A percentile compares a stretch with the other conserved stretches of the same genome.
Conservation (phyloP, 2,329 filamentous ascomycete species). For the Penicillium psychrosexuale region DNA sequence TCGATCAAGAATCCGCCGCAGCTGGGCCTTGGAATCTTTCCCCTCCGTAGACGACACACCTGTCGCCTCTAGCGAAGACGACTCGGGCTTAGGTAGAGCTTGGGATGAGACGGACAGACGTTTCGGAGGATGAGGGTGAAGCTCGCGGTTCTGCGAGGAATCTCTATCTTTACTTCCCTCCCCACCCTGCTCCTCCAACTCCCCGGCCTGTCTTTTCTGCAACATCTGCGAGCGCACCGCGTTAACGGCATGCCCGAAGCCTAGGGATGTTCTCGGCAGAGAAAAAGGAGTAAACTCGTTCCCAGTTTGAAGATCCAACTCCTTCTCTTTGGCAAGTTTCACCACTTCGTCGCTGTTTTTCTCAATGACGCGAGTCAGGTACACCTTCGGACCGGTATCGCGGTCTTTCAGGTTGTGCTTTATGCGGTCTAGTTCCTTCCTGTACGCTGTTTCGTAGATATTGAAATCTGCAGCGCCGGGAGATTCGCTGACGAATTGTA, state of each 20-base stretch:
- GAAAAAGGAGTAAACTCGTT: conserved; percentile 4
- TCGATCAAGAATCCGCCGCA: conserved; percentile 24
- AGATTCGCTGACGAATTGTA: conserved; percentile 69
- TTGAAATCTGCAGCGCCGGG: conserved; percentile 80
- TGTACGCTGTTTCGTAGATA: conserved; percentile 85
- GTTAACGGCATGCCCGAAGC: conserved; percentile 19
- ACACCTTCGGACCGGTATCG: conserved; percentile 55
- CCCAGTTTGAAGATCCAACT: conserved; percentile 20
- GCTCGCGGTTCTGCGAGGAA: conserved; percentile 2
- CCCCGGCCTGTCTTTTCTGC: conserved; percentile 11
- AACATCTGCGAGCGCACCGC: conserved; percentile 20
- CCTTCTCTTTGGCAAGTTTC: conserved; percentile 32
- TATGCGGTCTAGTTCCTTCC: conserved; percentile 75
- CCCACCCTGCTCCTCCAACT: background rate
- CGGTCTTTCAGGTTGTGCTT: conserved; percentile 36
- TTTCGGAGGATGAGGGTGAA: conserved; percentile 15
- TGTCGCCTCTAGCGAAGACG: conserved; percentile 20
- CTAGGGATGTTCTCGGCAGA: conserved; percentile 4
- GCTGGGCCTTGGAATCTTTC: conserved; percentile 17
- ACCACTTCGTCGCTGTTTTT: conserved; percentile 35
- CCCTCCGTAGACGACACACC: conserved; percentile 12
- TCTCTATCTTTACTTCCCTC: background rate
- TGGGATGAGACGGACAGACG: conserved; percentile 12
- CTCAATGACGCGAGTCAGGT: conserved; percentile 53
- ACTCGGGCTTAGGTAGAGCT: conserved; percentile 16